Percentiles rank a stretch among this genome's conserved stretches.
Conservation (phyloP, 1,284 basidiomycete genomes). For the Trametes hirsuta region DNA sequence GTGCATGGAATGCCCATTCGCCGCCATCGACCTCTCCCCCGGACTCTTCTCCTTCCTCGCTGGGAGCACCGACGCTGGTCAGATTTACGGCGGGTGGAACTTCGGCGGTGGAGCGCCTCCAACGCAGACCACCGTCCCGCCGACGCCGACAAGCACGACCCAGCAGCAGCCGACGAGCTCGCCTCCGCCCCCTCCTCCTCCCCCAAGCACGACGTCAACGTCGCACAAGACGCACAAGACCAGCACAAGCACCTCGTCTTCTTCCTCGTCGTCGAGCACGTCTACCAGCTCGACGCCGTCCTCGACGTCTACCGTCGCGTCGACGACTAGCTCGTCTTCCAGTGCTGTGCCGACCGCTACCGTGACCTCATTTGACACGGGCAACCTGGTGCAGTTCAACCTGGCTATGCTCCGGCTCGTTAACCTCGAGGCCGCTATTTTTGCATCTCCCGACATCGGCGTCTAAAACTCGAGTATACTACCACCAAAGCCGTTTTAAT, state of each 20-base stretch:
- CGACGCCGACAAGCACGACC: constrained; percentile 10
- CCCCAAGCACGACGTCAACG: constrained; percentile 12
- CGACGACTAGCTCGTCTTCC: neutral
- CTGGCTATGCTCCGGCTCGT: constrained; percentile 26
- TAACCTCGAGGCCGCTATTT: constrained; percentile 11
- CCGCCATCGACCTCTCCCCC: constrained; percentile 78
- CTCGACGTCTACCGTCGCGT: neutral
- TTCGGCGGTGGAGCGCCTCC: constrained; percentile 22
- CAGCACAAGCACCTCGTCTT: constrained; percentile 5
- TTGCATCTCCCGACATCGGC: neutral
- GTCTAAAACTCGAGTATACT: neutral
- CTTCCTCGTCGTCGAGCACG: constrained; percentile 1
- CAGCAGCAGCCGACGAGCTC: constrained; percentile 19
- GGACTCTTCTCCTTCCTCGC: constrained; percentile 71
- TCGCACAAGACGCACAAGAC: constrained; percentile 5
- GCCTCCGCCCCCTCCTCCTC: constrained; percentile 11
- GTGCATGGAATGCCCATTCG: constrained; percentile 73
- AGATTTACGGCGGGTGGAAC: constrained; percentile 26
- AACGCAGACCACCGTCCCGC: constrained; percentile 6
- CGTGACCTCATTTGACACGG: constrained; percentile 20
- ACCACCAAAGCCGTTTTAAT: no score
- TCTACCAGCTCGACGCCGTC: constrained; percentile 8
- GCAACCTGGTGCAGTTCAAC: constrained; percentile 27
- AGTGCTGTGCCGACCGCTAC: constrained; percentile 7
- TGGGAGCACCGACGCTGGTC: constrained; percentile 35